Base-by-base conservation (phyloP, 2,329 filamentous ascomycete species). In the Orbilia blumenaviensis region DNA sequence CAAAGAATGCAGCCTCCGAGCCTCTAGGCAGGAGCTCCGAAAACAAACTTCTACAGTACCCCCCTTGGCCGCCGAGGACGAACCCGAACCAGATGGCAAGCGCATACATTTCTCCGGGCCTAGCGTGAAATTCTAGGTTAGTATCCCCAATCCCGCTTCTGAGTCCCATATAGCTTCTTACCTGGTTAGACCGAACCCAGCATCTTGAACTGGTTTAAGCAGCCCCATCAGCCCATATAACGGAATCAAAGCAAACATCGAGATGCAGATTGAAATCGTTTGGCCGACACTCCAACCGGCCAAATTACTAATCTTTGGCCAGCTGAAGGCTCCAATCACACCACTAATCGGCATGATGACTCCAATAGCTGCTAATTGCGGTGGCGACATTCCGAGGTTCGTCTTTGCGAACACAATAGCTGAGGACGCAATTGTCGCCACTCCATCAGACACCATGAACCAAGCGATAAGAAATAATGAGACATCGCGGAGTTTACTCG, bases 331-430 rank as follows among this genome's bases (percentile, higher is more conserved):
- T 16, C 95, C 95, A 7, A 92, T 84, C 9, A 98, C 91, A 27
- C 95, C 95, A 4, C 89, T 89, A 44, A 91, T 84, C 10, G 94
- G 98, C 36, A 91, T 92, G 79, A 97, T 94, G 64, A 98, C 93
- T 80, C 94, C 97, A 82, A 99, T 97, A 82, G 98, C 86, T 4
- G 93, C 95, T 23, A 99, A 84, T 1, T 92, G 92, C 83, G 92
- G 93, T 0, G 94, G 90, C 72, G 90, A 87, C 95, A 99, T 99
- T 78, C 91, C 89, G 8, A 99, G 86, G 78, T 93, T 80, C 56
- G 94, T 98, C 84, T 98, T 98, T 42, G 94, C 95, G 82, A 97
- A 99, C 8, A 99, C 86, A 27, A 98, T 93, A 0, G 95, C 95
- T 0, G 95, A 98, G 12, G 93, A 94, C 34, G 92, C 95, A 0